Conservation (phyloP, 352 stramenopile genomes). For the Phytophthora capsici region DNA sequence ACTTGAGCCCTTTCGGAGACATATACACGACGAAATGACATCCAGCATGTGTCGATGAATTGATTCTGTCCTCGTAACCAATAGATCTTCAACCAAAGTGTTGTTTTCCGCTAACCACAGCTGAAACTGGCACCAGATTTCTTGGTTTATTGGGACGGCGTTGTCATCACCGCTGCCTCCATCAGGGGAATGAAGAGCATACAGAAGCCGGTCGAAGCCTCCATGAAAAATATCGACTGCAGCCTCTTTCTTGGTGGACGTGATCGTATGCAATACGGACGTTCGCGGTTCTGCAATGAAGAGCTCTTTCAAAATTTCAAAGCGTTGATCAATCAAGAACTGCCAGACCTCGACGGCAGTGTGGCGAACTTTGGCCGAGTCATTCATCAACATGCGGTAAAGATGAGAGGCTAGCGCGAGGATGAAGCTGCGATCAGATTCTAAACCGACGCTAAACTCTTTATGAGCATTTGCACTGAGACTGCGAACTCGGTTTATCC, state of each 20-base stretch:
- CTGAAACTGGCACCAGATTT: conserved; percentile 82
- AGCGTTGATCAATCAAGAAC: conserved; percentile 74
- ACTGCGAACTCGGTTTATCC: conserved; percentile 57
- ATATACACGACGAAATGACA: conserved; percentile 54
- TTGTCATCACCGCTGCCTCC: background rate
- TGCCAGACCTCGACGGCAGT: conserved; percentile 69
- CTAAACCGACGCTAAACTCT: conserved; percentile 69
- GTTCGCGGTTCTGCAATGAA: conserved; percentile 75
- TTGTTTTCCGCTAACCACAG: conserved; percentile 78
- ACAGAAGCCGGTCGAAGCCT: conserved; percentile 72
- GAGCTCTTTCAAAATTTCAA: conserved; percentile 76
- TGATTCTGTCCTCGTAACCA: conserved; percentile 65
- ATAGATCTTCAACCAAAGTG: conserved; percentile 67
- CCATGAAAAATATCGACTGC: conserved; percentile 76
- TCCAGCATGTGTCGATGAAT: conserved; percentile 68
- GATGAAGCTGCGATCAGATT: conserved; percentile 79
- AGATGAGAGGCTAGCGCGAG: conserved; percentile 63
- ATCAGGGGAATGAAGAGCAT: conserved; percentile 28
- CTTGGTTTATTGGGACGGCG: conserved; percentile 36
- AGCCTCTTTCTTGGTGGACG: conserved; percentile 72
- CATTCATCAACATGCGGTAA: conserved; percentile 71
- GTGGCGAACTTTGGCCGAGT: conserved; percentile 52
- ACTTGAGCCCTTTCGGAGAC: conserved; percentile 31
- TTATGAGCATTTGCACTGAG: conserved; percentile 56
- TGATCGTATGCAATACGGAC: conserved; percentile 74